A percentile compares a stretch with the other conserved stretches of the same genome.
These are phyloP conservation scores for Neonectria neomacrospora DNA, from an alignment of 2,329 filamentous ascomycete species.

Conservation along the genomic window DNA sequence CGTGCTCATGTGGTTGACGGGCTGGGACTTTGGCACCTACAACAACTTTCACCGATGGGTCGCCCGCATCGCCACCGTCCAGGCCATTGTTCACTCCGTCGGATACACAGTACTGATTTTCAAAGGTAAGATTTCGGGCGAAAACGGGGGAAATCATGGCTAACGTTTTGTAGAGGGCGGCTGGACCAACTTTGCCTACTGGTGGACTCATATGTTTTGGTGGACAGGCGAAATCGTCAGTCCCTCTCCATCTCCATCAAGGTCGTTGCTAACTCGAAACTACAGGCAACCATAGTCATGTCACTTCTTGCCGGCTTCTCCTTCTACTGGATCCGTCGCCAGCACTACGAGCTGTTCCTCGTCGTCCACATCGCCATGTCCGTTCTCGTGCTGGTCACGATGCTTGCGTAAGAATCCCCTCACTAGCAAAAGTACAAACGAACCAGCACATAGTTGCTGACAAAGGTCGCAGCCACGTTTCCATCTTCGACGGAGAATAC, in stretches of 20 bases:
- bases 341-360: slow-evolving; percentile 64
- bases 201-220: slow-evolving; percentile 60
- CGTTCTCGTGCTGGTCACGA: slow-evolving; percentile 59
- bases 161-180: slow-evolving; percentile 49
- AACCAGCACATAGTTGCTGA: fast-evolving
- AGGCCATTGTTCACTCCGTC: slow-evolving; percentile 71
- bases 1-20: slow-evolving; percentile 71
- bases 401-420: slow-evolving; percentile 59
- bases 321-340: slow-evolving; percentile 61
- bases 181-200: slow-evolving; percentile 50
- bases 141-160: background rate
- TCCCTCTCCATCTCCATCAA: background rate
- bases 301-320: slow-evolving; percentile 59
- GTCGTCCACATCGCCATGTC: slow-evolving; percentile 63
- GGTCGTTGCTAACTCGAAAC: background rate
- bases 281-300: slow-evolving; percentile 57
- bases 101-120: slow-evolving; percentile 64
- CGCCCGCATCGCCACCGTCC: slow-evolving; percentile 69
- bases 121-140: slow-evolving; percentile 45
- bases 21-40: slow-evolving; percentile 75
- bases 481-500: slow-evolving; percentile 63
- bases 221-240: slow-evolving; percentile 60
- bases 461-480: slow-evolving; percentile 54
- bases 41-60: slow-evolving; percentile 76
- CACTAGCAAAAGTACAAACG: fast-evolving